phyloP scores from a whole-genome alignment of 2,329 filamentous ascomycete species.

The Mycogone perniciosa region DNA sequence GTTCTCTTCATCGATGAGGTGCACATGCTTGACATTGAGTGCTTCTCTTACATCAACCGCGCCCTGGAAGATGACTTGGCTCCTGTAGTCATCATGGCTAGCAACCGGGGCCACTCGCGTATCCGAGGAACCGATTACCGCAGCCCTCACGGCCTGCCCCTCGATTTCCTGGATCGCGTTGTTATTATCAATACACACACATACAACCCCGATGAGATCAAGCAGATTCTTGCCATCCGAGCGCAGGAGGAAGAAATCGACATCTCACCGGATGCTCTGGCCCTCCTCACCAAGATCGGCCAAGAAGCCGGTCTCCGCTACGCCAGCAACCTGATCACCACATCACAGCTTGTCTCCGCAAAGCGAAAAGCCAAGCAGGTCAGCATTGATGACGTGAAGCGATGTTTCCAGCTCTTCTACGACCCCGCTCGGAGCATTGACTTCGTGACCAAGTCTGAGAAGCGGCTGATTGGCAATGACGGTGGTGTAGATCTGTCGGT shows the following conservation, averaged over 20 bases:
- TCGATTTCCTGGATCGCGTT: constrained; percentile 93
- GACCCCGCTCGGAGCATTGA: constrained; percentile 82
- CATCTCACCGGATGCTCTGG: constrained; percentile 79
- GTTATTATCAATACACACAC: constrained; percentile 92
- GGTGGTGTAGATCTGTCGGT: constrained; percentile 68
- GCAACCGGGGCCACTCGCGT: constrained; percentile 84
- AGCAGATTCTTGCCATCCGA: constrained; percentile 85
- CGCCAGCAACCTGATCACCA: constrained; percentile 96
- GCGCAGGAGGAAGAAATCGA: constrained; percentile 96
- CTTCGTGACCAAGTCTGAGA: constrained; percentile 86
- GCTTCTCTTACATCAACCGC: constrained; percentile 97
- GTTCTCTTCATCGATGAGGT: constrained; percentile 98
- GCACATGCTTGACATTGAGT: constrained; percentile 99
- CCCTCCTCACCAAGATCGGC: constrained; percentile 91
- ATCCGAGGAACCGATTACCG: constrained; percentile 92
- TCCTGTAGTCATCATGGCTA: constrained; percentile 98
- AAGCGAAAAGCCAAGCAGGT: constrained; percentile 85
- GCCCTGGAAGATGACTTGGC: constrained; percentile 91
- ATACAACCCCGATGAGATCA: constrained; percentile 78
- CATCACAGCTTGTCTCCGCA: constrained; percentile 77
- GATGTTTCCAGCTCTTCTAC: constrained; percentile 91
- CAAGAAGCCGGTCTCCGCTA: constrained; percentile 88
- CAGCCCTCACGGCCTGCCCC: constrained; percentile 85
- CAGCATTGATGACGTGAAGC: constrained; percentile 79
- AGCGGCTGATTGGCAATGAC: constrained; percentile 82